Evolutionary conservation across 305 asterid species (phyloP), one percentile per base, ranked within the genome.

Genomic region (Fraxinus sp.): DNA sequence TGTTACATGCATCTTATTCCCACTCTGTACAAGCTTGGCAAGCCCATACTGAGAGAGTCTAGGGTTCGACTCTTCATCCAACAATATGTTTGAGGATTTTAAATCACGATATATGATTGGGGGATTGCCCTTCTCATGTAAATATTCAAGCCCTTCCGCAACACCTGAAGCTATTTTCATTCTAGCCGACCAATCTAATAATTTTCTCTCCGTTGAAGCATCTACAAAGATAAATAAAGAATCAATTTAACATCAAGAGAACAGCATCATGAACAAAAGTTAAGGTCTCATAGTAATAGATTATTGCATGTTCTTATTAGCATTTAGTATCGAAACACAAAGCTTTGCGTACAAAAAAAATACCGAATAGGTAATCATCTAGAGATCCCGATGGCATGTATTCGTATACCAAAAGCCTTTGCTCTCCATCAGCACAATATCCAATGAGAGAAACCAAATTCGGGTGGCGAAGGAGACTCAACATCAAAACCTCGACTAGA

Each of bases 391-490:
- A 57, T 1, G 95, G 90, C 89, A 94, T 78, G 92, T 91, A 92
- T 79, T 95, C 99, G 72, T 90, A 94, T 18, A 94, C 98, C 90
- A 95, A 83, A 80, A 94, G 87, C 86, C 98, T 87, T 83, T 95
- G 99, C 78, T 95, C 99, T 33, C 99, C 99, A 89, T 95, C 99
- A 13, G 97, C 98, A 76, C 99, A 95, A 76, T 93, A 94, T 74
- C 99, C 99, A 71, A 95, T 79, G 78, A 95, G 88, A 64, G 87
- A 85, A 55, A 91, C 93, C 16, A 95, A 85, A 85, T 93, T 94
- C 6, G 88, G 92, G 85, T 95, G 97, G 73, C 85, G 85, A 71
- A 95, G 92, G 81, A 85, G 93, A 87, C 92, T 90, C 89, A 95
- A 85, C 70, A 55, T 81, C 64, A 88, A 68, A 46, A 95, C 91